Evolutionary conservation across 2,329 filamentous ascomycete genomes (phyloP).

Genomic region (Aspergillus jensenii): DNA sequence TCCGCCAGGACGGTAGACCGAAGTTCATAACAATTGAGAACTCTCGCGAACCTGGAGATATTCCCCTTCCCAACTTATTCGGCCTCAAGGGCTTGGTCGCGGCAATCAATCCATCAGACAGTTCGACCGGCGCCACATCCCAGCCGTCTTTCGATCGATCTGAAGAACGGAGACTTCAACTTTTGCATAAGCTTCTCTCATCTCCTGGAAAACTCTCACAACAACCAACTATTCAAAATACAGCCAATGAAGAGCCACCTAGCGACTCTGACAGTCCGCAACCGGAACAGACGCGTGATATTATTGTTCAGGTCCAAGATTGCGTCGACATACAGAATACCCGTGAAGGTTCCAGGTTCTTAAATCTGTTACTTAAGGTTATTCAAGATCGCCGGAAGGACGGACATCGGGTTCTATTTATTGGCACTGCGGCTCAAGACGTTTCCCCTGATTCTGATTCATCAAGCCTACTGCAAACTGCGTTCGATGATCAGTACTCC

Average conservation of each 20-base stretch:
- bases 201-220: conserved; percentile 19
- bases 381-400: conserved; percentile 70
- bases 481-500: conserved; percentile 47
- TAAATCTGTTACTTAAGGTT: conserved; percentile 68
- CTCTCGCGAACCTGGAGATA: conserved; percentile 30
- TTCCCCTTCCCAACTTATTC: conserved; percentile 33
- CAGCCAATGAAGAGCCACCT: conserved; percentile 10
- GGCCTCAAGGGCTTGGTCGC: conserved; percentile 33
- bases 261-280: conserved; percentile 12
- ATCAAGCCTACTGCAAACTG: conserved; percentile 48
- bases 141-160: conserved; percentile 20
- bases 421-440: conserved; percentile 70
- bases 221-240: background rate
- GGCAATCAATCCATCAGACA: conserved; percentile 31
- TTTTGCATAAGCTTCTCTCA: conserved; percentile 37
- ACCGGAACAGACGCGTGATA: conserved; percentile 33
- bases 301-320: conserved; percentile 79
- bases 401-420: conserved; percentile 70
- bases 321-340: conserved; percentile 74
- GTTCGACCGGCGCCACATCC: conserved; percentile 17
- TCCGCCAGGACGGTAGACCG: conserved; percentile 22
- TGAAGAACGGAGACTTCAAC: conserved; percentile 34
- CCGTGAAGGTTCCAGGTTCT: conserved; percentile 65
- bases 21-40: conserved; percentile 38
- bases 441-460: conserved; percentile 40